A percentile compares a stretch with the other conserved stretches of the same genome.
phyloP scores from a whole-genome alignment of 1,139 yeast species.

The Suhomyces guaymorum region DNA sequence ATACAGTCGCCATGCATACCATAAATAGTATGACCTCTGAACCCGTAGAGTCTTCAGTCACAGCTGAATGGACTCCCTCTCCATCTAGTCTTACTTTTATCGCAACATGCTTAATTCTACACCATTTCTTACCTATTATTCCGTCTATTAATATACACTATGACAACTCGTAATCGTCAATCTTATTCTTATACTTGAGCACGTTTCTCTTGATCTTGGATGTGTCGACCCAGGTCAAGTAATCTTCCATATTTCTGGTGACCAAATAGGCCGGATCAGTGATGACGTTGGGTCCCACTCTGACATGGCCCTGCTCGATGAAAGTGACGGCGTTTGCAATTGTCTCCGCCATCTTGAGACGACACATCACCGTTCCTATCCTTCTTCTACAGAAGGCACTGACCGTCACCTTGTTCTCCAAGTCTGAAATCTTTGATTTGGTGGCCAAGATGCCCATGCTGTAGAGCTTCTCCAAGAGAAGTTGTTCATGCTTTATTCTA shows the following conservation, averaged over 20 bases:
- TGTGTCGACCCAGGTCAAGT: constrained; percentile 94
- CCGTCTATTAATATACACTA: neutral
- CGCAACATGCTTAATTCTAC: no score
- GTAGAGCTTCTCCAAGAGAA: constrained; percentile 80
- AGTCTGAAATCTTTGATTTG: constrained; percentile 86
- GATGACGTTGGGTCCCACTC: constrained; percentile 94
- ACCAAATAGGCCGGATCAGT: constrained; percentile 96
- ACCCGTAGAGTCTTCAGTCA: no score
- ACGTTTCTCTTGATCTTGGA: constrained; percentile 91
- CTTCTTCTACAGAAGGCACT: constrained; percentile 91
- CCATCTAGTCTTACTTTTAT: no score
- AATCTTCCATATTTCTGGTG: constrained; percentile 91
- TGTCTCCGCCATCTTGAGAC: constrained; percentile 91
- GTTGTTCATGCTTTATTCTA: constrained; percentile 83
- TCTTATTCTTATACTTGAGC: constrained; percentile 83
- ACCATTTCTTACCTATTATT: no score
- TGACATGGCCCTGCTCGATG: constrained; percentile 94
- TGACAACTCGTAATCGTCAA: constrained; percentile 71
- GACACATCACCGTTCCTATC: constrained; percentile 92
- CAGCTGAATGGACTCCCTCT: no score
- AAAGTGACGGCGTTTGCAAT: constrained; percentile 87
- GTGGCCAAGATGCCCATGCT: constrained; percentile 84
- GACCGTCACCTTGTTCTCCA: constrained; percentile 89
- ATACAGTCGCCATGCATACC: no score
- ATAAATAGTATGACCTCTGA: no score